Evolutionary conservation across 2,329 filamentous ascomycete genomes (phyloP), one percentile per base, ranked within the genome.

Genomic region (Trichoderma oligosporum): DNA sequence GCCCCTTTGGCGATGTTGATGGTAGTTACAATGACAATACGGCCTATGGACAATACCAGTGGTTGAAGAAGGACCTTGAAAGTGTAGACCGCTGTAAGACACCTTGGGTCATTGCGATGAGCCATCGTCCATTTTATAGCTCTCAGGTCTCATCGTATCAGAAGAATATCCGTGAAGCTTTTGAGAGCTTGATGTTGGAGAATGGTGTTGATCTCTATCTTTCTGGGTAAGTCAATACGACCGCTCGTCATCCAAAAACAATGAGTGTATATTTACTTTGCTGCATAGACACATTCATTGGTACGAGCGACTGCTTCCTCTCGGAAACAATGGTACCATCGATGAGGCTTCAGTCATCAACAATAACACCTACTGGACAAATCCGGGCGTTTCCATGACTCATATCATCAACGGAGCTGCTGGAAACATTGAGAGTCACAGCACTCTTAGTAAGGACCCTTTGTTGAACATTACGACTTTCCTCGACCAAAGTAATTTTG

Each of bases 361-460:
- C 18, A 53, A 53, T 20, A 53, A 53, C n/a, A 53, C 49, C 18
- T 53, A 53, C 9, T 53, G 49, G 49, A 53, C 49, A 44, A 53
- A 53, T 12, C 38, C 49, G 3, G 49, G 49, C 18, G 20, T 35
- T 33, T 53, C 49, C 6, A 53, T 53, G 49, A 20, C 49, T 20
- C 49, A 53, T 42, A 53, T 53, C 18, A 53, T 53, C 38, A 53
- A 53, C n/a, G 49, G 49, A 35, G 49, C 49, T 18, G 49, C 49
- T 20, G 49, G 49, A 44, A 53, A 53, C 39, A 44, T 53, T 14
- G 49, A 53, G 38, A 53, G 49, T 7, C 49, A 53, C 38, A 53
- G 49, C 27, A 53, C 49, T 25, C 49, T 53, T 4, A 38, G n/a
- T 18, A 18, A 36, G 7, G 39, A 42, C 7, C 49, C 49, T 33